These are phyloP conservation scores for Gaultheria prostrata DNA, from an alignment of 148 eudicot species.

Conservation along the genomic window DNA sequence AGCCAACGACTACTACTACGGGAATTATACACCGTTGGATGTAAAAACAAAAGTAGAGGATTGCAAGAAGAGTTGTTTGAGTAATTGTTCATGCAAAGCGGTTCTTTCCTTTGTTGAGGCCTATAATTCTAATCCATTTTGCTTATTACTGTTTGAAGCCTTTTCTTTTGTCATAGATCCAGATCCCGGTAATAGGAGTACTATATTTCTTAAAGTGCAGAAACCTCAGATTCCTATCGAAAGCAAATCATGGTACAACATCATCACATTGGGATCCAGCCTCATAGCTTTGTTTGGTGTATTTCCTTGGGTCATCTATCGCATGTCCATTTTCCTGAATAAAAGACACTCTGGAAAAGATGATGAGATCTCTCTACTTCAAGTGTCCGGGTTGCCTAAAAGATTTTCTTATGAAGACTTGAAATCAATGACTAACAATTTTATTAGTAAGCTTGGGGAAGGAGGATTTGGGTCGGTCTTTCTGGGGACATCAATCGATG, in stretches of 20 bases:
- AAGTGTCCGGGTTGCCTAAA: not conserved
- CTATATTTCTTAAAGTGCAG: slow-evolving; percentile 13
- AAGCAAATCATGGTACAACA: not conserved
- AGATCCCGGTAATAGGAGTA: not conserved
- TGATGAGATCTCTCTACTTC: not conserved
- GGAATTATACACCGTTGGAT: not conserved
- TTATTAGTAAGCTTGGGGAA: slow-evolving; percentile 1
- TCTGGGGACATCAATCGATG: not conserved
- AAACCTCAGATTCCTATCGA: not conserved
- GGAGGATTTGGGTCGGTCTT: slow-evolving; percentile 14
- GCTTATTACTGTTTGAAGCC: slow-evolving; percentile 21
- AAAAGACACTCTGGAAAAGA: not conserved
- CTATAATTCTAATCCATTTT: not conserved
- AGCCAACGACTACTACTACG: not conserved
- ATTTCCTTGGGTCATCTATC: not conserved
- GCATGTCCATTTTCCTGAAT: not conserved
- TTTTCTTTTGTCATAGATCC: slow-evolving; percentile 11
- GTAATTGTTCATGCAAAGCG: slow-evolving; percentile 30
- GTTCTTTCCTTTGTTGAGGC: slow-evolving; percentile 12
- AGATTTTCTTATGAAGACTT: slow-evolving; percentile 11
- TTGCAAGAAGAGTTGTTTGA: slow-evolving; percentile 27
- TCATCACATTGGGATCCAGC: not conserved
- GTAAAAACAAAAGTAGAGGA: not conserved
- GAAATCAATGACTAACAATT: not conserved
- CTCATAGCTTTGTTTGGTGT: not conserved